Evolutionary conservation across 176 grass and related monocot species (phyloP).

Genomic region (Oropetium thomaeum): DNA sequence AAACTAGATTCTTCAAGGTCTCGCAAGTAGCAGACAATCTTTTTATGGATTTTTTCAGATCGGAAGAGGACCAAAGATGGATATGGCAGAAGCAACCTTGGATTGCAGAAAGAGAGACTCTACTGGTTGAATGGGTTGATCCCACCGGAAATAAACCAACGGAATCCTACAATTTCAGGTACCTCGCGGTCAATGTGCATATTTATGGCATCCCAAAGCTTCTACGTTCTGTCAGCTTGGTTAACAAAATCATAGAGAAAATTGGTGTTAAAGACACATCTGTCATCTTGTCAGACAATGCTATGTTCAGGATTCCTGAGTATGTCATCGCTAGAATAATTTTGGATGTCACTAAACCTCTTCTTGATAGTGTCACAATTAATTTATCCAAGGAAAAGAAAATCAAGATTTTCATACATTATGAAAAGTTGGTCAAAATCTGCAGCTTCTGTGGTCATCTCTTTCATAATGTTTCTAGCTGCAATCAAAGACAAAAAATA

Average conservation of each 20-base stretch:
- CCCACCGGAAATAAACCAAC: background rate
- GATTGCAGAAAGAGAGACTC: background rate
- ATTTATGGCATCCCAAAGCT: background rate
- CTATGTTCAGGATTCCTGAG: background rate
- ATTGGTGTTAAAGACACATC: background rate
- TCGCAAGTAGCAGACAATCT: too few species aligned
- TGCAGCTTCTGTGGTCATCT: too few species aligned
- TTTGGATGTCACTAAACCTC: background rate
- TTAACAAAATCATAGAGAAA: background rate
- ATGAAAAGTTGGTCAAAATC: too few species aligned
- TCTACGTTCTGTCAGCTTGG: background rate
- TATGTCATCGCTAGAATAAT: background rate
- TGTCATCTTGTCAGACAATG: background rate
- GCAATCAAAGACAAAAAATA: background rate
- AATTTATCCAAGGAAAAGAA: too few species aligned
- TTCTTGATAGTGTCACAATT: background rate
- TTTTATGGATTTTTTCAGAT: background rate
- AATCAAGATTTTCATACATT: too few species aligned
- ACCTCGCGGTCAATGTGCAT: background rate
- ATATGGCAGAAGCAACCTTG: background rate
- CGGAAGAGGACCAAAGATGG: background rate
- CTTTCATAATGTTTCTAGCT: too few species aligned
- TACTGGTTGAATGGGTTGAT: background rate
- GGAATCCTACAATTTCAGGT: background rate
- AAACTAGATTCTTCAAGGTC: too few species aligned